phyloP scores from a whole-genome alignment of 129 eudicot species.

The Pittosporum tobira region DNA sequence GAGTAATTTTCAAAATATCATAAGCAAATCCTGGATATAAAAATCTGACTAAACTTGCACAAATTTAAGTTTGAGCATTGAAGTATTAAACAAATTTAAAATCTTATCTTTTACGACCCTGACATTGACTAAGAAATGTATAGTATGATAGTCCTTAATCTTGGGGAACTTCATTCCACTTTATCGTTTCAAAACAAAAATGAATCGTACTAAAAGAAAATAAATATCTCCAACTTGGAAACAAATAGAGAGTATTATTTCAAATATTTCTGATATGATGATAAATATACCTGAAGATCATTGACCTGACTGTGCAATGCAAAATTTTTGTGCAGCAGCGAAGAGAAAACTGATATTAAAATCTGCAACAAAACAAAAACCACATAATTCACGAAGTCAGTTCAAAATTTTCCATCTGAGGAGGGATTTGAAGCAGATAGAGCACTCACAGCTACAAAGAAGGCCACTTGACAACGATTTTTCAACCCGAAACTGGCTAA shows the following conservation, averaged over 20 bases:
- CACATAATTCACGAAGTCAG: neutral
- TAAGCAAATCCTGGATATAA: slow-evolving; percentile 6
- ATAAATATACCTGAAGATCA: slow-evolving; percentile 50
- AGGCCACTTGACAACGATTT: slow-evolving; percentile 51
- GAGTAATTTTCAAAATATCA: neutral
- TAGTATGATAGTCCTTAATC: too few species aligned
- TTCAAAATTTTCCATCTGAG: neutral
- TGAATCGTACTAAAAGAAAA: too few species aligned
- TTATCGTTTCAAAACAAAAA: too few species aligned
- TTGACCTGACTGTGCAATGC: slow-evolving; percentile 40
- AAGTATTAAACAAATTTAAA: neutral
- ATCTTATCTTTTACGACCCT: too few species aligned
- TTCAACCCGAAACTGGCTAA: slow-evolving; percentile 23
- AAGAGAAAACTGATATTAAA: slow-evolving; percentile 37
- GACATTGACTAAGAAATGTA: too few species aligned
- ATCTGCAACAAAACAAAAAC: slow-evolving; percentile 38
- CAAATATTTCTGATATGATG: neutral
- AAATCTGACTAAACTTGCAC: slow-evolving; percentile 1
- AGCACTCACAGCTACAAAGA: slow-evolving; percentile 37
- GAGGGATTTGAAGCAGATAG: neutral
- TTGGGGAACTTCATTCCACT: too few species aligned
- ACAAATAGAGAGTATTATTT: too few species aligned
- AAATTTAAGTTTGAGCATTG: neutral
- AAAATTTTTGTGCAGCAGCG: slow-evolving; percentile 49
- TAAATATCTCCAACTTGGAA: too few species aligned